phyloP scores from a whole-genome alignment of 306 rosid genomes.

The Malus sylvestris region DNA sequence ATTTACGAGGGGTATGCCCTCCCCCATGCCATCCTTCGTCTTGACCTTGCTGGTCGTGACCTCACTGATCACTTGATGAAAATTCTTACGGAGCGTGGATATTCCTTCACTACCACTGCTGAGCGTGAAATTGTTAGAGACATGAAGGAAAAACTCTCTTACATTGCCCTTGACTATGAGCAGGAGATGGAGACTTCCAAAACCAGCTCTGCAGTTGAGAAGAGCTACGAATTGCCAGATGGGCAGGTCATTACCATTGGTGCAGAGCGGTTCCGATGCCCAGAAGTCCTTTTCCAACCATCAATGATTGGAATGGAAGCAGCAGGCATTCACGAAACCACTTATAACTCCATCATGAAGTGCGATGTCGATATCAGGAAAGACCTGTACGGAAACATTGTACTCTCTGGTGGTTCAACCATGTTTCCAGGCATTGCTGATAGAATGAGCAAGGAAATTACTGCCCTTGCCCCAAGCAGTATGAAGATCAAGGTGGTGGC shows the following conservation, averaged over 20 bases:
- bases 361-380: slow-evolving; percentile 98
- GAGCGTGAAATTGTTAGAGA: slow-evolving; percentile 99
- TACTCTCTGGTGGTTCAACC: slow-evolving; percentile 97
- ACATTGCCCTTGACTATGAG: slow-evolving; percentile 87
- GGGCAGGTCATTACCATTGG: slow-evolving; percentile 98
- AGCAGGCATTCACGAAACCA: slow-evolving; percentile 96
- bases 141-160: slow-evolving; percentile 88
- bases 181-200: slow-evolving; percentile 85
- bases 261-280: slow-evolving; percentile 96
- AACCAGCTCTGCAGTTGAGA: slow-evolving; percentile 93
- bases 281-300: slow-evolving; percentile 95
- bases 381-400: slow-evolving; percentile 94
- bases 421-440: slow-evolving; percentile 98
- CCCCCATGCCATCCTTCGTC: slow-evolving; percentile 99
- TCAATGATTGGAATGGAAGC: slow-evolving; percentile 98
- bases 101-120: slow-evolving; percentile 93
- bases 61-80: slow-evolving; percentile 96
- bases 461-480: slow-evolving; percentile 98
- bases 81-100: slow-evolving; percentile 93
- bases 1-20: slow-evolving; percentile 98
- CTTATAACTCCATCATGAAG: slow-evolving; percentile 98
- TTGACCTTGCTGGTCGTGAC: slow-evolving; percentile 95
- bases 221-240: slow-evolving; percentile 94
- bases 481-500: slow-evolving; percentile 99
- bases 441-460: slow-evolving; percentile 95